These are phyloP conservation scores for Phaseolus lunatus DNA, from an alignment of 306 rosid genomes.

Conservation along the genomic window DNA sequence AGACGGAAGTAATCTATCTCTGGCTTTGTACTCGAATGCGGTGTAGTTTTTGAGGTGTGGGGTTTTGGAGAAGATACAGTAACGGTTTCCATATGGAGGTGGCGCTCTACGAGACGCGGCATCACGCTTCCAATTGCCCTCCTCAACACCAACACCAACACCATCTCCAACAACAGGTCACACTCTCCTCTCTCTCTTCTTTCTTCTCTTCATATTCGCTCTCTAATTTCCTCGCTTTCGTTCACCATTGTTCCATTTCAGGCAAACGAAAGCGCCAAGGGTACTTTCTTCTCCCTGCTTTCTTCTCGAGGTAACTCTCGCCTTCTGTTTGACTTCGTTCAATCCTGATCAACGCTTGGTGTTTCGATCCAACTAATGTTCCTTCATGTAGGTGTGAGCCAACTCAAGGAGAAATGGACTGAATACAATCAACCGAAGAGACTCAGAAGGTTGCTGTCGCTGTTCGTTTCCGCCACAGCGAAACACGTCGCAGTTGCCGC, in stretches of 20 bases:
- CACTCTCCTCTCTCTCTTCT: slow-evolving; percentile 23
- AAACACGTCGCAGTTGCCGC: slow-evolving; percentile 88
- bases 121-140: slow-evolving; percentile 76
- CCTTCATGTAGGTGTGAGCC: slow-evolving; percentile 62
- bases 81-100: slow-evolving; percentile 60
- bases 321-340: not conserved
- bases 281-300: slow-evolving; percentile 61
- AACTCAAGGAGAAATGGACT: slow-evolving; percentile 76
- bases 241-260: slow-evolving; percentile 40
- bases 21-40: slow-evolving; percentile 43
- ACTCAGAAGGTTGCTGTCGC: slow-evolving; percentile 62
- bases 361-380: slow-evolving; percentile 32
- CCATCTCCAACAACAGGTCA: slow-evolving; percentile 26
- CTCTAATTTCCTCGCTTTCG: not conserved
- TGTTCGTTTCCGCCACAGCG: slow-evolving; percentile 75
- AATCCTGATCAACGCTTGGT: slow-evolving; percentile 26
- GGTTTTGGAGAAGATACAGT: slow-evolving; percentile 49
- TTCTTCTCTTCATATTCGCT: slow-evolving; percentile 18
- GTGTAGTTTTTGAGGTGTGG: slow-evolving; percentile 50
- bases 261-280: slow-evolving; percentile 56
- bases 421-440: slow-evolving; percentile 69
- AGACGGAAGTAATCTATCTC: slow-evolving; percentile 25
- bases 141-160: slow-evolving; percentile 53
- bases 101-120: slow-evolving; percentile 76
- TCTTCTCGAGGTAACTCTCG: slow-evolving; percentile 68